Conservation (phyloP, 495 filamentous ascomycete genomes). For the Glarea lozoyensis region DNA sequence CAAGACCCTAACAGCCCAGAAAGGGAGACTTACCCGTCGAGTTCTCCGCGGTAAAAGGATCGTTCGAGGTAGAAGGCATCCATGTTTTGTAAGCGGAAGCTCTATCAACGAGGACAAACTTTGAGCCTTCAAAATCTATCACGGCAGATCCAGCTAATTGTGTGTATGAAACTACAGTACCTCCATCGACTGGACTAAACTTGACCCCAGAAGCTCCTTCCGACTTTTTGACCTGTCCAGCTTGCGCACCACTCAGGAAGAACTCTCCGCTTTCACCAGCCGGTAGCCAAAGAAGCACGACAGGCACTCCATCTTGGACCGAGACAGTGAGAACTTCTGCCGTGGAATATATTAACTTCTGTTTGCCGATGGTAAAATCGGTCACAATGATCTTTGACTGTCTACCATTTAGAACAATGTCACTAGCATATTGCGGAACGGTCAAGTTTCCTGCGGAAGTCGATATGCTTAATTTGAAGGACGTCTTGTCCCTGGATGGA, state of each 20-base stretch:
- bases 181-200: slow-evolving; percentile 26
- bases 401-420: slow-evolving; percentile 44
- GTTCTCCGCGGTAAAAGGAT: slow-evolving; percentile 37
- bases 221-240: slow-evolving; percentile 23
- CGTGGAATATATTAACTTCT: slow-evolving; percentile 49
- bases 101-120: slow-evolving; percentile 42
- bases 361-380: slow-evolving; percentile 42
- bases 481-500: slow-evolving; percentile 32
- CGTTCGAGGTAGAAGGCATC: slow-evolving; percentile 42
- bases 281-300: slow-evolving; percentile 45
- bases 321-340: slow-evolving; percentile 48
- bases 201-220: slow-evolving; percentile 31
- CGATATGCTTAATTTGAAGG: slow-evolving; percentile 43
- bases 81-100: slow-evolving; percentile 45
- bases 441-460: slow-evolving; percentile 44
- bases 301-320: slow-evolving; percentile 35
- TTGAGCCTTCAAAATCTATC: slow-evolving; percentile 34
- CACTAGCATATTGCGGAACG: slow-evolving; percentile 29
- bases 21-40: slow-evolving; percentile 30
- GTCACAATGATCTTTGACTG: slow-evolving; percentile 54
- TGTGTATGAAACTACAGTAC: slow-evolving; percentile 31
- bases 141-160: slow-evolving; percentile 38
- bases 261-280: slow-evolving; percentile 48
- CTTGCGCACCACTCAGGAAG: slow-evolving; percentile 35
- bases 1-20: neutral